A percentile compares a stretch with the other conserved stretches of the same genome.
These are phyloP conservation scores for Eucalyptus polyanthemos DNA, from an alignment of 345 rosid genomes.

Conservation along the genomic window DNA sequence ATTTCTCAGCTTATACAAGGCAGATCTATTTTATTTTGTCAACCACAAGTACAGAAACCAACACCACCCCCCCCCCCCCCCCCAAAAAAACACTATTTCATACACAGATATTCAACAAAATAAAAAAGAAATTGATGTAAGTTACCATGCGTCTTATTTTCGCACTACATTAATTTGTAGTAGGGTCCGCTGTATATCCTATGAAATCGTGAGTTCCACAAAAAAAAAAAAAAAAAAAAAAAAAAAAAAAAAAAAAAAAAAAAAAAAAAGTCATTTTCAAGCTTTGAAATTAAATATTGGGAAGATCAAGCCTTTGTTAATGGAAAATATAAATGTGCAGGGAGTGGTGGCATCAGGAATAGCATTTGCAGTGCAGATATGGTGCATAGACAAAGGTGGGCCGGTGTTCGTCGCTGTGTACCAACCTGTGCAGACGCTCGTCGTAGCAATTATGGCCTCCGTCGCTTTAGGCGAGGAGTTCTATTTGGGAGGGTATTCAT, in stretches of 20 bases:
- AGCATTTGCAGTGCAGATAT: conserved; percentile 96
- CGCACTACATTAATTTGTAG: not conserved
- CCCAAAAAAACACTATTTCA: not conserved
- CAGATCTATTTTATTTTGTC: not conserved
- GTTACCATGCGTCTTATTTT: not conserved
- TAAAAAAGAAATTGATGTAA: not conserved
- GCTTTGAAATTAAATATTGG: not conserved
- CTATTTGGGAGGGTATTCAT: conserved; percentile 85
- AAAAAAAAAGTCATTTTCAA: not conserved
- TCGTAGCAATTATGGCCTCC: conserved; percentile 95
- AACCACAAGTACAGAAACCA: not conserved
- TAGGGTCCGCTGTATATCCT: not conserved
- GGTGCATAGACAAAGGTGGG: conserved; percentile 99
- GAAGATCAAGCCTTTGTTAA: not conserved
- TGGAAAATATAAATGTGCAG: conserved; percentile 15
- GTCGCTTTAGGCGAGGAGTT: conserved; percentile 80
- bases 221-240: not conserved
- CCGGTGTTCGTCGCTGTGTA: conserved; percentile 98
- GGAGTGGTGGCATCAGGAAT: conserved; percentile 98
- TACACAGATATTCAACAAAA: not conserved
- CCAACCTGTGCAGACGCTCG: conserved; percentile 96
- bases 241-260: not conserved
- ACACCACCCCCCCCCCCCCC: fast-evolving
- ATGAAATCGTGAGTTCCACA: not conserved
- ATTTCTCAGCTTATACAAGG: not conserved